Evolutionary conservation across 2,329 filamentous ascomycete genomes (phyloP), one percentile per base, ranked within the genome.

Genomic region (Paraphaeosphaeria sporulosa): DNA sequence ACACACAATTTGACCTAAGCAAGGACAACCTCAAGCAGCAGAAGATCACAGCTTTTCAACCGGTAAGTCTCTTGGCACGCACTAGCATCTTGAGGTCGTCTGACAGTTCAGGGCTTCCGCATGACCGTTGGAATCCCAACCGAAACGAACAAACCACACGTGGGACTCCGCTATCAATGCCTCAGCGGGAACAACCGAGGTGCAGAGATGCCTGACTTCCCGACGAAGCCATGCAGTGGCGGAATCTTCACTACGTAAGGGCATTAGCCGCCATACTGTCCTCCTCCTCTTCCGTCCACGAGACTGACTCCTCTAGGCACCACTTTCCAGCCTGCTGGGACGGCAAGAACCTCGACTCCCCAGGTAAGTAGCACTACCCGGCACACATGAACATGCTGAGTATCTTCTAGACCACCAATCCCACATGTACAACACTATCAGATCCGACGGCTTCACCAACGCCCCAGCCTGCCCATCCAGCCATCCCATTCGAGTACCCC

Each of bases 341-440:
- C 58, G 80, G 81, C 58, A 76, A 74, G 64, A 81, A 81, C 71
- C 54, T 79, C 7, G 83, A 85, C 68, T 82, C 82, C 19, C 52
- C 68, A 5, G 30, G 30, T 32, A 8, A 32, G 30, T 32, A 32
- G 10, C 5, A 6, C 4, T 32, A 9, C 8, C 10, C 6, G 30
- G 10, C 8, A 2, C 4, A 32, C 10, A 12, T 9, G 30, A 32
- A 2, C 10, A 32, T 5, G 10, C 30, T 32, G 30, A 32, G 4
- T 5, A 12, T 32, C 30, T 32, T 30, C 38, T 9, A 1, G 81
- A 87, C 72, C 85, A 88, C 79, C 36, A 32, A 32, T 43, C 42
- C 6, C 42, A 44, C 42, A 44, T 44, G 42, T 44, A 21, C 64
- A 69, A 68, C 52, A 70, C 69, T 0, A 62, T 67, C 25, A 60